phyloP scores from a whole-genome alignment of 495 filamentous ascomycete species.

The Penicillium longicatenatum region DNA sequence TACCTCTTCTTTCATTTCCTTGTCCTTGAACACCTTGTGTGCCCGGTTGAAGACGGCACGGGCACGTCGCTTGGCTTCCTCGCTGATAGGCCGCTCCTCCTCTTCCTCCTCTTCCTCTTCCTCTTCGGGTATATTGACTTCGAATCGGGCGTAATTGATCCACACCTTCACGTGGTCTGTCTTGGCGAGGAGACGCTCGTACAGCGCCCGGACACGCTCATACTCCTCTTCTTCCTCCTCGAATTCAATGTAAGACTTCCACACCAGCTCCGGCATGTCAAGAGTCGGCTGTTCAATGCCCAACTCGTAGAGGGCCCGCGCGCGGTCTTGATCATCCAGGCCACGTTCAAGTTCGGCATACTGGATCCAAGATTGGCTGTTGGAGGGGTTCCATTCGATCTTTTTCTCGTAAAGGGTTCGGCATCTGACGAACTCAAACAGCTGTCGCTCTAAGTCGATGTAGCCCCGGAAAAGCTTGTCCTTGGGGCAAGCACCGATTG shows the following conservation, averaged over 20 bases:
- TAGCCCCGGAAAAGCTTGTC: conserved; percentile 94
- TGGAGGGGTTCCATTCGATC: conserved; percentile 84
- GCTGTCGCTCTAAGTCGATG: conserved; percentile 84
- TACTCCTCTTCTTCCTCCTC: conserved; percentile 93
- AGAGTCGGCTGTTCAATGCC: conserved; percentile 78
- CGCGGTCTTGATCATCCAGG: conserved; percentile 83
- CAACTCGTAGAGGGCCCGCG: conserved; percentile 90
- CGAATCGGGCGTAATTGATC: conserved; percentile 96
- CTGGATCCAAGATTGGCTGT: conserved; percentile 91
- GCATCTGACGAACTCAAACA: conserved; percentile 90
- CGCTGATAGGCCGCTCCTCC: conserved; percentile 72
- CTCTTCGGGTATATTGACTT: conserved; percentile 80
- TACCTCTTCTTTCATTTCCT: conserved; percentile 90
- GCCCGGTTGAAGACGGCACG: conserved; percentile 85
- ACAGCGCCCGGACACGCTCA: conserved; percentile 76
- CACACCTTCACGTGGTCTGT: conserved; percentile 98
- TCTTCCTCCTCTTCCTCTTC: conserved; percentile 62
- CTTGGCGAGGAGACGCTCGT: conserved; percentile 89
- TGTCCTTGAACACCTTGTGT: conserved; percentile 86
- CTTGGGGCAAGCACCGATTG: conserved; percentile 94
- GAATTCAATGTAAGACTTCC: conserved; percentile 98
- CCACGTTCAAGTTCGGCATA: conserved; percentile 91
- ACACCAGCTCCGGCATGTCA: conserved; percentile 98
- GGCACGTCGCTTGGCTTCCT: conserved; percentile 78
- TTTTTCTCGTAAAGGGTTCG: conserved; percentile 92